A percentile compares a stretch with the other conserved stretches of the same genome.
These are phyloP conservation scores for Liquidambar formosana DNA, from an alignment of 164 flowering plant genomes.

Conservation along the genomic window DNA sequence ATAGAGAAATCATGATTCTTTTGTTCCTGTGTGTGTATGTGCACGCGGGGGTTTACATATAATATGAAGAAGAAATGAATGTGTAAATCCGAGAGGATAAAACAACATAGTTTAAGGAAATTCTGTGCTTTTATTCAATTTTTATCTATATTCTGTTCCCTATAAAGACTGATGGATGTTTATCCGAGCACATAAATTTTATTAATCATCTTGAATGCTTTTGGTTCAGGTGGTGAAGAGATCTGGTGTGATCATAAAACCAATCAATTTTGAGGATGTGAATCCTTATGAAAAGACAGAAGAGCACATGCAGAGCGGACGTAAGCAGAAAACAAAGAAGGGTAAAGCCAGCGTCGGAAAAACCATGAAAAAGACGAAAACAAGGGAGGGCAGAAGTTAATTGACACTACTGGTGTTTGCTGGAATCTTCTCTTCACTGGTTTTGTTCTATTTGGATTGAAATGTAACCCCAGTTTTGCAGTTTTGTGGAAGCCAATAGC, in stretches of 20 bases:
- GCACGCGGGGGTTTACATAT: too few species aligned
- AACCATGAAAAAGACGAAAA: conserved; percentile 15
- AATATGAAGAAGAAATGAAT: not conserved
- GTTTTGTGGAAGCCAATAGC: conserved; percentile 8
- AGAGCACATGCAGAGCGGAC: conserved; percentile 20
- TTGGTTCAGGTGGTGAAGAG: conserved; percentile 74
- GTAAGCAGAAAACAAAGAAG: conserved; percentile 29
- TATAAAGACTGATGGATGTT: too few species aligned
- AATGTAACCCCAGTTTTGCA: not conserved
- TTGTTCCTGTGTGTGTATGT: not conserved
- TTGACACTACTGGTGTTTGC: not conserved
- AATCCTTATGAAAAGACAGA: conserved; percentile 49
- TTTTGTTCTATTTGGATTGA: not conserved
- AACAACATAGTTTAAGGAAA: too few species aligned
- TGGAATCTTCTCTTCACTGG: not conserved
- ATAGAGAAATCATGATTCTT: not conserved
- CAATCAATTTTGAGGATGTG: conserved; percentile 69
- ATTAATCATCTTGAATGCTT: conserved; percentile 8
- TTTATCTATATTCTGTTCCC: too few species aligned
- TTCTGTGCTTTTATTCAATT: not conserved
- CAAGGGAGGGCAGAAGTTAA: not conserved
- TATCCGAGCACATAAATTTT: not conserved
- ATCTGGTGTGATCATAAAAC: conserved; percentile 74
- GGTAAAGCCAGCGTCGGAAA: conserved; percentile 26
- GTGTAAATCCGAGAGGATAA: not conserved